A percentile compares a stretch with the other conserved stretches of the same genome.
Evolutionary conservation across 1,139 yeast species (phyloP).

Genomic region (Saccharomyces hybrid): DNA sequence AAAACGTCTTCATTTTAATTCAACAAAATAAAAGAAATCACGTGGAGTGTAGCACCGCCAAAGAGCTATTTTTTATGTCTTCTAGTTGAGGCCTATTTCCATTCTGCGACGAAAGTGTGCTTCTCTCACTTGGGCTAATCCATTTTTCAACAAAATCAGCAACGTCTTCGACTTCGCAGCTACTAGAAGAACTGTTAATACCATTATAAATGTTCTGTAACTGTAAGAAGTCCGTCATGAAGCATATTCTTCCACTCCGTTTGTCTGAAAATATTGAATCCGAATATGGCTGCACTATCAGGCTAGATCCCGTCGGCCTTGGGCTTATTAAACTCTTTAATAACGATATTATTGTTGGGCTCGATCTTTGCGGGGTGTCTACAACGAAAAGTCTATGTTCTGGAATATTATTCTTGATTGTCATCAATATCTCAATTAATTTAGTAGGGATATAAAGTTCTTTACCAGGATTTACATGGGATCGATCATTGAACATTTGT

Average conservation of each 20-base stretch:
- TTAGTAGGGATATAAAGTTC: conserved; percentile 24
- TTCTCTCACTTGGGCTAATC: conserved; percentile 11
- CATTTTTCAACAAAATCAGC: conserved; percentile 22
- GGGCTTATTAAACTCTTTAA: conserved; percentile 3
- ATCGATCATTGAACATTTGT: conserved; percentile 2
- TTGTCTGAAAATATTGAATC: neutral
- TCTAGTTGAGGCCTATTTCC: neutral
- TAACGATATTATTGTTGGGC: conserved; percentile 5
- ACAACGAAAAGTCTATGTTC: conserved; percentile 24
- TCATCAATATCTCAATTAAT: conserved; percentile 21
- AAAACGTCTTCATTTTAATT: neutral
- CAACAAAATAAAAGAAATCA: neutral
- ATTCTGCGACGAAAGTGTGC: neutral
- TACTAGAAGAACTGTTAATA: conserved; percentile 13
- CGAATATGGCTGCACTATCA: conserved; percentile 3
- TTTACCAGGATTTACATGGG: neutral
- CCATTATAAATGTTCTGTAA: conserved; percentile 17
- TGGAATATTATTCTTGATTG: conserved; percentile 18
- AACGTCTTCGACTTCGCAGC: conserved; percentile 17
- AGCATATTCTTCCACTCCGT: conserved; percentile 5
- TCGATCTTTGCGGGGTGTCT: conserved; percentile 13
- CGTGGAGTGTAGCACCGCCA: conserved; percentile 4
- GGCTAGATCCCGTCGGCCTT: conserved; percentile 1
- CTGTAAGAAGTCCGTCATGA: conserved; percentile 20
- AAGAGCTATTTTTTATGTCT: conserved; percentile 1